Percentiles rank a stretch among this genome's conserved stretches.
phyloP scores from a whole-genome alignment of 148 eudicot genomes.

The Heliosperma pusillum region DNA sequence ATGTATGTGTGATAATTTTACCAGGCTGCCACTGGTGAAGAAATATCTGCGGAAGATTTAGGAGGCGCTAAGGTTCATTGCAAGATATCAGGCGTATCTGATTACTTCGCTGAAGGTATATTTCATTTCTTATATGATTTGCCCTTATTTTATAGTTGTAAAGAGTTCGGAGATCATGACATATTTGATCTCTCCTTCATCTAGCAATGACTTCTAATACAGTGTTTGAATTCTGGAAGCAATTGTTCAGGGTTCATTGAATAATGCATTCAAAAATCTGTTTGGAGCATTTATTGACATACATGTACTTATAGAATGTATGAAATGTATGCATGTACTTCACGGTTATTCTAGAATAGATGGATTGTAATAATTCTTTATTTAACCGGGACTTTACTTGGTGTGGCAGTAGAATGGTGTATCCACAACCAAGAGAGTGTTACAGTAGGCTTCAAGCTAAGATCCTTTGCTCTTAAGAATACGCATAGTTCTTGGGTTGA shows the following conservation, averaged over 20 bases:
- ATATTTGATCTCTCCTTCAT: background rate
- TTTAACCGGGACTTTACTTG: background rate
- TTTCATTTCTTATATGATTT: background rate
- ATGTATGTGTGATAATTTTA: slow-evolving; percentile 6
- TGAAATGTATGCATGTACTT: background rate
- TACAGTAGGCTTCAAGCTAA: too few species aligned
- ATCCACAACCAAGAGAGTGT: background rate
- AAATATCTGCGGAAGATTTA: slow-evolving; percentile 94
- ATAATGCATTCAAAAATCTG: background rate
- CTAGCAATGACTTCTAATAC: background rate
- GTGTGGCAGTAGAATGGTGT: background rate
- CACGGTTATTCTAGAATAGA: background rate
- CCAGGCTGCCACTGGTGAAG: slow-evolving; percentile 99
- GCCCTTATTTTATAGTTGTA: background rate
- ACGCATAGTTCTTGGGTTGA: too few species aligned
- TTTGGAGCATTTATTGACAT: background rate
- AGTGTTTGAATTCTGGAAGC: slow-evolving; percentile 5
- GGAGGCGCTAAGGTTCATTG: slow-evolving; percentile 98
- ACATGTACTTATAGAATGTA: background rate
- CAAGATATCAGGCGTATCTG: slow-evolving; percentile 95
- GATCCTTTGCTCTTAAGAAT: too few species aligned
- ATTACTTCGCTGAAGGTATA: slow-evolving; percentile 89
- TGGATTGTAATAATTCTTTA: background rate
- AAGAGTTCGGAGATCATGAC: background rate
- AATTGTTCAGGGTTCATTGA: background rate